Base-by-base conservation (phyloP, 169 alveolate species). In the Plasmodium gonderi region DNA sequence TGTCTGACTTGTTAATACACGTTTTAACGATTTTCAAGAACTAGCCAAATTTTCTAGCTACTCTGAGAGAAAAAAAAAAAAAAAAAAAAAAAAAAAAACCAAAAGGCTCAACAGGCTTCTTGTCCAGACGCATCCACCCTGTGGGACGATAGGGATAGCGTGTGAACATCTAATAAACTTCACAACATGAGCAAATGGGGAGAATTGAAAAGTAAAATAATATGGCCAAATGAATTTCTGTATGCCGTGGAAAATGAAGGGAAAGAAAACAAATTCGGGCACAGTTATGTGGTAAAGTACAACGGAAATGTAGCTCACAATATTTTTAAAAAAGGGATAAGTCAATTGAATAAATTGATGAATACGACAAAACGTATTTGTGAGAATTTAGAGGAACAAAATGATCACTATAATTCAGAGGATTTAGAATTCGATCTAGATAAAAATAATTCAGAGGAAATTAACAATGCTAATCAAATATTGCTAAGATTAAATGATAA, bases 211-310 rank as follows among this genome's bases (percentile, higher is more conserved):
- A 65, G 72, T 14, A 51, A 47, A 11, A 85, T 85, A 36, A n/a
- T 75, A 36, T 85, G 92, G 92, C 92, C 92, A 6, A 17, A 65
- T n/a, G 92, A 76, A 45, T 85, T 85, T 64, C 33, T 40, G 6
- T 85, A 74, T 54, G 92, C 67, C 23, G 54, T 85, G 40, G 92
- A 85, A 42, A 85, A 85, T 77, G 92, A 74, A 54, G 92, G 92
- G 40, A n/a, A 38, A 17, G 79, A 75, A 26, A 85, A 85, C 49
- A 85, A 72, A 51, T 85, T 74, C 45, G 92, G 92, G 8, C 72
- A 75, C 45, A 85, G 92, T 77, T 85, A 75, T 75, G 68, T 85
- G 26, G 45, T 85, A 54, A 85, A 85, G 67, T 85, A 75, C 67
- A 85, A 85, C 31, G 92, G 92, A 31, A 85, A 85, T 23, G 54